A percentile compares a stretch with the other conserved stretches of the same genome.
phyloP scores from a whole-genome alignment of 176 grass and related monocot species.

The Musa beccarii region DNA sequence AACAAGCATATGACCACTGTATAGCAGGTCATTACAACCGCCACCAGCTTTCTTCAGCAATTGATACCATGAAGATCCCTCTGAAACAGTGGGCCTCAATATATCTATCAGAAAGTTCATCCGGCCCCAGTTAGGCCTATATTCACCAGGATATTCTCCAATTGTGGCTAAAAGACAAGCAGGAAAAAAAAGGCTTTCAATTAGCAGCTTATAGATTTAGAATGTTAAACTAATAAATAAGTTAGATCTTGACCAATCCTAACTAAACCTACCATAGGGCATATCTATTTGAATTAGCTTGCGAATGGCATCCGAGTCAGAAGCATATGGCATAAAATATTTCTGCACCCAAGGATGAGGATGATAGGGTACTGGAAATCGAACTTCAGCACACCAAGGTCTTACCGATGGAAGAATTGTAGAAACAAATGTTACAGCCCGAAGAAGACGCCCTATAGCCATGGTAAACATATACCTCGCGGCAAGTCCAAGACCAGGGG shows the following conservation, averaged over 20 bases:
- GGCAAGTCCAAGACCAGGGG: slow-evolving; percentile 68
- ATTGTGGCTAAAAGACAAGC: slow-evolving; percentile 26
- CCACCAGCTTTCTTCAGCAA: slow-evolving; percentile 82
- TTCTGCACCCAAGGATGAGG: slow-evolving; percentile 91
- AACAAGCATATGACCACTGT: slow-evolving; percentile 93
- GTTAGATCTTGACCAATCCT: slow-evolving; percentile 12
- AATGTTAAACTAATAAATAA: neutral
- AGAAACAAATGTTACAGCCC: slow-evolving; percentile 66
- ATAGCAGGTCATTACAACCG: slow-evolving; percentile 90
- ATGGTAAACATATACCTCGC: slow-evolving; percentile 91
- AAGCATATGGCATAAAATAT: slow-evolving; percentile 81
- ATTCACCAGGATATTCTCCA: slow-evolving; percentile 52
- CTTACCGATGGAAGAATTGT: slow-evolving; percentile 77
- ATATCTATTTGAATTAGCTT: slow-evolving; percentile 57
- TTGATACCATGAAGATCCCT: slow-evolving; percentile 78
- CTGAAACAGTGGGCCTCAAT: slow-evolving; percentile 64
- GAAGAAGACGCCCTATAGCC: slow-evolving; percentile 67
- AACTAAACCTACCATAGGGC: slow-evolving; percentile 55
- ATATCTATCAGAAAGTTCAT: slow-evolving; percentile 87
- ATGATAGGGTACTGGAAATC: slow-evolving; percentile 60
- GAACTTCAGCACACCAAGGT: slow-evolving; percentile 62
- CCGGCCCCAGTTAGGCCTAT: slow-evolving; percentile 54
- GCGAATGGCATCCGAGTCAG: slow-evolving; percentile 53
- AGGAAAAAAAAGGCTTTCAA: slow-evolving; percentile 17
- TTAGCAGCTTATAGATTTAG: neutral